Evolutionary conservation across 768 basidiomycete species (phyloP).

Genomic region (Pisolithus tinctorius): DNA sequence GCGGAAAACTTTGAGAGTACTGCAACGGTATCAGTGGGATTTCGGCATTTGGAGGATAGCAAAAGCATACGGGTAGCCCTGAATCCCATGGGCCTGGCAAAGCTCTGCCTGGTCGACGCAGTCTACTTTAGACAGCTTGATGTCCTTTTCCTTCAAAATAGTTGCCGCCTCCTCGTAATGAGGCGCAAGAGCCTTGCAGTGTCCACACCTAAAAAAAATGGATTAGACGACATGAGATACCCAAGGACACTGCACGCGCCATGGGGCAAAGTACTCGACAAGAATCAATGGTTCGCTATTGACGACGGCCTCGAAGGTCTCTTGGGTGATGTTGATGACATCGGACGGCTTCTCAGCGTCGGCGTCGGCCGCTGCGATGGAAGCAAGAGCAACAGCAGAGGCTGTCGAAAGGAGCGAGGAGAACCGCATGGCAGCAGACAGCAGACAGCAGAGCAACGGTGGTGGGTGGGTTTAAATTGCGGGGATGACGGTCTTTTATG

Average conservation of each 20-base stretch:
- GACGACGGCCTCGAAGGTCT: conserved; percentile 63
- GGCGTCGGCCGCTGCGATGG: conserved; percentile 44
- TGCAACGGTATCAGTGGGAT: conserved; percentile 20
- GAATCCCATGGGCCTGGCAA: conserved; percentile 80
- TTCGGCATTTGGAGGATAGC: background rate
- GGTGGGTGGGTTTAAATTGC: background rate
- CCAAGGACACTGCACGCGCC: conserved; percentile 33
- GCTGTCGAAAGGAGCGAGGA: conserved; percentile 41
- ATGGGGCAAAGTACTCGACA: conserved; percentile 94
- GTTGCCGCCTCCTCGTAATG: conserved; percentile 95
- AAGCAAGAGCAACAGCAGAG: conserved; percentile 47
- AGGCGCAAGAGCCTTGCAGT: conserved; percentile 93
- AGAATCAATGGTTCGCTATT: conserved; percentile 67
- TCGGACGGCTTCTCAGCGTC: conserved; percentile 49
- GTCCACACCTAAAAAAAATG: conserved; percentile 63
- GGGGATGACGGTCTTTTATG: conserved; percentile 15
- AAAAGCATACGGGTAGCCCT: conserved; percentile 84
- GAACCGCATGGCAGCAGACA: conserved; percentile 55
- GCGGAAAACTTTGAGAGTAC: conserved; percentile 89
- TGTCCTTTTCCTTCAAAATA: conserved; percentile 79
- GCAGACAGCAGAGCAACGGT: conserved; percentile 12
- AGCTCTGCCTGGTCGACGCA: conserved; percentile 92
- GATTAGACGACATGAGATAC: background rate
- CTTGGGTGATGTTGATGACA: conserved; percentile 69
- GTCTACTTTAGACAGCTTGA: conserved; percentile 94